These are phyloP conservation scores for Trichoderma sp. DNA, from an alignment of 2,329 filamentous ascomycete species.

Conservation along the genomic window DNA sequence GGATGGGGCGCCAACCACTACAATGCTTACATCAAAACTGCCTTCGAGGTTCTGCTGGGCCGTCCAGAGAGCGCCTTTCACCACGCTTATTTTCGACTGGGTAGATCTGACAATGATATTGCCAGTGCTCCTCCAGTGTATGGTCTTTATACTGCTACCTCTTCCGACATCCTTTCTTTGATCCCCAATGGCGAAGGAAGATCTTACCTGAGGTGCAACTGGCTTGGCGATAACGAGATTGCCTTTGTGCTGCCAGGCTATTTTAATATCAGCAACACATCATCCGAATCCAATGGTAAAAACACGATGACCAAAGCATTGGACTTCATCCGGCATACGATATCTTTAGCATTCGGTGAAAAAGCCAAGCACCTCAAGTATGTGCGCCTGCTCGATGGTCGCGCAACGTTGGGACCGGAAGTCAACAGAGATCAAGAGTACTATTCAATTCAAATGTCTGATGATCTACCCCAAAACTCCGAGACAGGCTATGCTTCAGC, in stretches of 20 bases:
- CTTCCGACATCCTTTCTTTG: neutral
- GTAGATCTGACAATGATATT: neutral
- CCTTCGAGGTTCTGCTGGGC: slow-evolving; percentile 29
- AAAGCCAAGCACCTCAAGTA: neutral
- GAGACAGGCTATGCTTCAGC: neutral
- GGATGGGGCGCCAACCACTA: slow-evolving; percentile 29
- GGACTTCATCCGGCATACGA: neutral
- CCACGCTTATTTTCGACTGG: slow-evolving; percentile 23
- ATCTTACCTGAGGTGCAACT: neutral
- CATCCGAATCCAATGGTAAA: neutral
- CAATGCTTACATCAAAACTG: slow-evolving; percentile 25
- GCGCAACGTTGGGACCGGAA: neutral
- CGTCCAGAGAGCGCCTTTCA: neutral
- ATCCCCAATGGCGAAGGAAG: neutral
- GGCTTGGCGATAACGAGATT: neutral
- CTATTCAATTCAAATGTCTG: neutral
- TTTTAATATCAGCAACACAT: neutral
- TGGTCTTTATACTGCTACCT: neutral
- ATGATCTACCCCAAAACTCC: neutral
- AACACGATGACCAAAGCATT: neutral
- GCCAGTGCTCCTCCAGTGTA: neutral
- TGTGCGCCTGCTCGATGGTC: slow-evolving; percentile 4
- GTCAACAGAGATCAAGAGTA: neutral
- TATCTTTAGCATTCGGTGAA: neutral
- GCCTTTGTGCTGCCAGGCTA: slow-evolving; percentile 14